Percentiles rank a stretch among this genome's conserved stretches.
Conservation (phyloP, 2,329 filamentous ascomycete species). For the Colletotrichum caudatum region DNA sequence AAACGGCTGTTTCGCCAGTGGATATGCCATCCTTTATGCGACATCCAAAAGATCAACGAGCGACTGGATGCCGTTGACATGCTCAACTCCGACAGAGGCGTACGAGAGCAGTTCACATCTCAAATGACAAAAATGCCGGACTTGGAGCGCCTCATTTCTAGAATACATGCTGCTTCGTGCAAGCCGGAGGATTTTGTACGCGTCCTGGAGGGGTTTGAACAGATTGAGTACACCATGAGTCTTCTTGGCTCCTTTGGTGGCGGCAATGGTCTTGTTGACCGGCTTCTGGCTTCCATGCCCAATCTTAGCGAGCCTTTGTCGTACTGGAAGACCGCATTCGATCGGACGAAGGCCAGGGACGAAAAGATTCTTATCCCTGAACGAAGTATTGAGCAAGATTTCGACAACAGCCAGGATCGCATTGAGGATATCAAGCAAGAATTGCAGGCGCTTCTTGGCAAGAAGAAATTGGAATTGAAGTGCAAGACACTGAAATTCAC, state of each 20-base stretch:
- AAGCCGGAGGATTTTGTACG: conserved; percentile 92
- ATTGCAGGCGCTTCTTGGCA: conserved; percentile 77
- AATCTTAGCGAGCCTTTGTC: conserved; percentile 79
- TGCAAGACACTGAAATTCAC: conserved; percentile 79
- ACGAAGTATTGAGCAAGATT: conserved; percentile 89
- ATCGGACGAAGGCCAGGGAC: conserved; percentile 81
- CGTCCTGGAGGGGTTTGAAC: conserved; percentile 95
- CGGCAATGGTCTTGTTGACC: conserved; percentile 86
- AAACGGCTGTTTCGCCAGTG: conserved; percentile 96
- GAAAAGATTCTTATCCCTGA: conserved; percentile 87
- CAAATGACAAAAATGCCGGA: conserved; percentile 94
- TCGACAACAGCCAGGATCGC: conserved; percentile 82
- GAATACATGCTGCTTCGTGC: conserved; percentile 92
- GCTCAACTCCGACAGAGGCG: conserved; percentile 82
- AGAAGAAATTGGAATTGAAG: conserved; percentile 79
- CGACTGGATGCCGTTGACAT: conserved; percentile 94
- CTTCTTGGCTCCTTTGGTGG: conserved; percentile 79
- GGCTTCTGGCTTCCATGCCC: conserved; percentile 87
- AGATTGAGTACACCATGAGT: conserved; percentile 94
- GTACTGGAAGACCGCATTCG: conserved; percentile 93
- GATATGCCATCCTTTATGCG: conserved; percentile 95
- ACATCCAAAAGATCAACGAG: conserved; percentile 89
- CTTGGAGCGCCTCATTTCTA: conserved; percentile 91
- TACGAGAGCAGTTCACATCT: conserved; percentile 88
- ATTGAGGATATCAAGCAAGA: conserved; percentile 82